Base-by-base conservation (phyloP, 73 alveolate species). In the Effrenium voratum region DNA sequence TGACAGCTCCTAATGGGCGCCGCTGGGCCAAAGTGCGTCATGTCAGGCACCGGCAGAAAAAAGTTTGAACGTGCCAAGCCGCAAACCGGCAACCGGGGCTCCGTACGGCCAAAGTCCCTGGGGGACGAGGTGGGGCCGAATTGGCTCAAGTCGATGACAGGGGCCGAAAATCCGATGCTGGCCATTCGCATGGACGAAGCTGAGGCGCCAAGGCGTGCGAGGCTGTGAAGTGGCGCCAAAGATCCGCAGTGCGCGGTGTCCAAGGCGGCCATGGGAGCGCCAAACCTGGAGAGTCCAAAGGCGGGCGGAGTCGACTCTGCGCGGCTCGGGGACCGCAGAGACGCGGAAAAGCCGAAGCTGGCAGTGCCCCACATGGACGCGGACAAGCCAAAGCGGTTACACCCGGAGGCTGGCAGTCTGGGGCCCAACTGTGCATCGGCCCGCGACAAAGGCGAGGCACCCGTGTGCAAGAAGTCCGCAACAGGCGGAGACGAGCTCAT, bases 401-500 rank as follows among this genome's bases (percentile, higher is more conserved):
- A 44, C 30, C 97, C 87, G 13, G 41, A 44, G 6, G 57, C 32
- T 13, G 88, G 46, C 34, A 19, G 76, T 40, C 57, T 57, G 40
- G 46, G 38, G 43, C 41, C 84, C 16, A 40, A 38, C 60, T 44
- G 41, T 38, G 82, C 50, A 36, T 2, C 38, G 49, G 91, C 34
- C 24, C 47, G 98, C 47, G 30, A 1, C 91, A 34, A 38, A 12
- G 91, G 92, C 24, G 15, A 52, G 40, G 92, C 40, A 34, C 85
- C 98, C 46, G 68, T 50, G 75, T 52, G 60, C 49, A 79, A 40
- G 85, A 32, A 26, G 91, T 92, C 98, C 24, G 47, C 43, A 28
- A 44, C 98, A 6, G 66, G 83, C 45, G 66, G 80, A n/a, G 57
- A 36, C 10, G n/a, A n/a, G 22, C 52, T 87, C 2, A 57, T 26